Conservation (phyloP, 164 flowering plant species). For the Macadamia integrifolia region DNA sequence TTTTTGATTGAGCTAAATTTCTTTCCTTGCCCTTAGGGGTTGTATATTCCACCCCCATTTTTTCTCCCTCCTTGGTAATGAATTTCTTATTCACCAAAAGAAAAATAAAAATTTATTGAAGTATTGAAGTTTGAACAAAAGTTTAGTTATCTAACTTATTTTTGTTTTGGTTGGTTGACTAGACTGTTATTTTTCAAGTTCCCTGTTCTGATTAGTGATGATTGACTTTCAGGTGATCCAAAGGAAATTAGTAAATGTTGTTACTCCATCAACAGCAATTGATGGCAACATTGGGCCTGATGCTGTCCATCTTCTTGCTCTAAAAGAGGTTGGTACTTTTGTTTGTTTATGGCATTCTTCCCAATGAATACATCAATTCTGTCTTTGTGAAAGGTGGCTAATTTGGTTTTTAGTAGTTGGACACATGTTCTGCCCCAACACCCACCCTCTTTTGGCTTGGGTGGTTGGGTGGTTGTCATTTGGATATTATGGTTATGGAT, state of each 20-base stretch:
- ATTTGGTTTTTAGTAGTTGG: not conserved
- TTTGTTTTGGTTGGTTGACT: not conserved
- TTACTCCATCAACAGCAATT: slow-evolving; percentile 67
- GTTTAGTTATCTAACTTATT: too few species aligned
- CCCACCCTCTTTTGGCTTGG: too few species aligned
- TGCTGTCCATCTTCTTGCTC: slow-evolving; percentile 88
- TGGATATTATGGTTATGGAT: too few species aligned
- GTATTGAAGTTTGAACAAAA: too few species aligned
- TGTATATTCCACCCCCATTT: too few species aligned
- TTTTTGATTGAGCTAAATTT: too few species aligned
- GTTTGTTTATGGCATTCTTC: not conserved
- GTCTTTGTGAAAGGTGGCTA: not conserved
- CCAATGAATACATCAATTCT: too few species aligned
- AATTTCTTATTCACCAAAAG: too few species aligned
- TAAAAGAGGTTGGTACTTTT: slow-evolving; percentile 67
- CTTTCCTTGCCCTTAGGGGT: too few species aligned
- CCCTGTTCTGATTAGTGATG: slow-evolving; percentile 1
- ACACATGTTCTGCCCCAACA: not conserved
- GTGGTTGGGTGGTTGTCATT: too few species aligned
- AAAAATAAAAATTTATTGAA: too few species aligned
- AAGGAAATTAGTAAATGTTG: slow-evolving; percentile 67
- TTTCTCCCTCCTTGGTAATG: too few species aligned
- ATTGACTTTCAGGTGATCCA: slow-evolving; percentile 62
- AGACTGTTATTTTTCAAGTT: not conserved
- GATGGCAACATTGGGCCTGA: slow-evolving; percentile 81